Base-by-base conservation (phyloP, 371 early-diverging fungal species). In the Rhizopus arrhizus region DNA sequence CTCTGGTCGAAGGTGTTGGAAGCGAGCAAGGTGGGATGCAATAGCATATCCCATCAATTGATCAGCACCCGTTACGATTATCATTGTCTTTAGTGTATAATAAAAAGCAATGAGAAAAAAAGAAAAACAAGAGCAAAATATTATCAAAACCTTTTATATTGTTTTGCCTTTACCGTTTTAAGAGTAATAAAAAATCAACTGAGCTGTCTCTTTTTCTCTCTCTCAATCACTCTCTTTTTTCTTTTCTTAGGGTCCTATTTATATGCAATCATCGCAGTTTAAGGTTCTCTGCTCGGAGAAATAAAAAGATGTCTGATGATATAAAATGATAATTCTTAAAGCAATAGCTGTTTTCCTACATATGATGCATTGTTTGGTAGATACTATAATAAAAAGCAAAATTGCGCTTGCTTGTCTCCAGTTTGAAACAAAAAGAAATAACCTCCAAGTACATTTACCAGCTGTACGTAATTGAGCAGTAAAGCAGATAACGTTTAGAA, bases 31-130 rank as follows among this genome's bases (percentile, higher is more conserved):
- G 38, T 75, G 72, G 15, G 72, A 66, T 5, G 70, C 62, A 52
- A 75, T 51, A 45, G 67, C 50, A 50, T 72, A 65, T 0, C 75
- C 75, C 51, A 75, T 41, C 45, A 55, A 71, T 42, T 75, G 72
- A 49, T 75, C 75, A 33, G 68, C 75, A n/a, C 66, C 62, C 8
- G 70, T 69, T 31, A 75, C 69, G 28, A 75, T 65, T 49, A 72
- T 43, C 72, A 75, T 75, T 16, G 12, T 32, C n/a, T n/a, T 11
- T 43, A 43, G n/a, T n/a, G 13, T 15, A 43, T 13, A 13, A 15
- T 13, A 43, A 15, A 43, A 43, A 43, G 43, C 8, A 43, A 43
- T 11, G 13, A n/a, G n/a, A 15, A 43, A 43, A n/a, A 15, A 15
- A 43, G 4, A 43, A 15, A 43, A 43, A 43, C 5, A n/a, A 15